Evolutionary conservation across 139 green algal genomes (phyloP).

Genomic region (Tetradesmus obliquus): DNA sequence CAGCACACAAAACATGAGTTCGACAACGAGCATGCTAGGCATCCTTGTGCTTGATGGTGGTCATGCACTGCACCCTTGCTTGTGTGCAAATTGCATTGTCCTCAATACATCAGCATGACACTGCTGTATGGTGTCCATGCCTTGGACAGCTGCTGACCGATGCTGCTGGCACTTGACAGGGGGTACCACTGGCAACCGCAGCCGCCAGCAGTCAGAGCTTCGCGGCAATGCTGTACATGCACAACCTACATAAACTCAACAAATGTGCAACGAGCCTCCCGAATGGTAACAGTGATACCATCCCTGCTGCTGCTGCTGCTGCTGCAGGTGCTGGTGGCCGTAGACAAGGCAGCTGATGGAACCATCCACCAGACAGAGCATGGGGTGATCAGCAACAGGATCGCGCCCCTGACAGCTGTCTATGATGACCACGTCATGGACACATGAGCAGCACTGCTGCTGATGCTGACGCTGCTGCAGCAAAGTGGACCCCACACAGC

Average conservation of each 20-base stretch:
- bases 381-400: background rate
- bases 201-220: no score
- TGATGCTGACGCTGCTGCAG: background rate
- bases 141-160: background rate
- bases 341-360: background rate
- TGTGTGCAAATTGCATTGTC: no score
- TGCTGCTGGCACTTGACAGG: background rate
- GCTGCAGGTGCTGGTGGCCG: conserved; percentile 4
- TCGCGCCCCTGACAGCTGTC: conserved; percentile 1
- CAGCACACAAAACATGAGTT: no score
- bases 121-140: background rate
- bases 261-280: no score
- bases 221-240: background rate
- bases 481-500: background rate
- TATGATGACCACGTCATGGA: conserved; percentile 15
- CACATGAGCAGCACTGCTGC: background rate
- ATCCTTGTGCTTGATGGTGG: no score
- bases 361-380: background rate
- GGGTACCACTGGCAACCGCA: no score
- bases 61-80: no score
- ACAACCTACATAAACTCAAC: background rate
- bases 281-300: background rate
- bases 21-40: no score
- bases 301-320: background rate
- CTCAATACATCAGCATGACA: no score